phyloP scores from a whole-genome alignment of 2,329 filamentous ascomycete species.

The Cladosporium sp. region DNA sequence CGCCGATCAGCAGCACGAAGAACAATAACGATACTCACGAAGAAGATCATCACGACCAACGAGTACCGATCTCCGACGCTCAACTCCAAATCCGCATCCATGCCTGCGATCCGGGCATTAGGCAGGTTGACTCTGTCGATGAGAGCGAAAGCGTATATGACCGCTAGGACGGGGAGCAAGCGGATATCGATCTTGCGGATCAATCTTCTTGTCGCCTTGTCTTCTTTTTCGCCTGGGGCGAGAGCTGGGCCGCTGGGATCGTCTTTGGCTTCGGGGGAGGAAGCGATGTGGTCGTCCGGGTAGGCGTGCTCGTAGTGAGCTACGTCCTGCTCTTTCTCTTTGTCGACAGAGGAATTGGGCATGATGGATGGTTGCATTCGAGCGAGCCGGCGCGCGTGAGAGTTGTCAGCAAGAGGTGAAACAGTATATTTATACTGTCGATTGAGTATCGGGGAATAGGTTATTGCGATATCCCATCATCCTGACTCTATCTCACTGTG shows the following conservation, averaged over 20 bases:
- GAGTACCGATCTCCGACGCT: constrained; percentile 21
- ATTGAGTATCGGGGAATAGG: background rate
- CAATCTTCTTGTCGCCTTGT: constrained; percentile 19
- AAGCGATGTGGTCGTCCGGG: constrained; percentile 1
- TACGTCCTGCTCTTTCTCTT: background rate
- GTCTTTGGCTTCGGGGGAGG: constrained; percentile 5
- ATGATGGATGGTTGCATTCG: background rate
- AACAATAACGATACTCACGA: constrained; percentile 48
- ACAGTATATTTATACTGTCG: background rate
- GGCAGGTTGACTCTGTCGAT: constrained; percentile 79
- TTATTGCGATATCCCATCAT: background rate
- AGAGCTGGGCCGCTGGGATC: constrained; percentile 35
- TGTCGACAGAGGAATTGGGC: background rate
- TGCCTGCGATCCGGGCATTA: constrained; percentile 69
- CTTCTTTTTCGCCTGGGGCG: constrained; percentile 14
- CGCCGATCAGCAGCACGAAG: background rate
- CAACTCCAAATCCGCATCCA: constrained; percentile 39
- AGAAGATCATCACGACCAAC: constrained; percentile 67
- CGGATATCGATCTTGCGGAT: constrained; percentile 26
- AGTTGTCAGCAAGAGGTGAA: background rate
- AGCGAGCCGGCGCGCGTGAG: background rate
- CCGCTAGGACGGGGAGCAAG: constrained; percentile 24
- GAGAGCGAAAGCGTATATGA: constrained; percentile 66
- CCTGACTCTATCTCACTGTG: background rate
- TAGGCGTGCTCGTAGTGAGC: constrained; percentile 1